These are phyloP conservation scores for Cicer cuneatum DNA, from an alignment of 306 rosid genomes.

Conservation along the genomic window DNA sequence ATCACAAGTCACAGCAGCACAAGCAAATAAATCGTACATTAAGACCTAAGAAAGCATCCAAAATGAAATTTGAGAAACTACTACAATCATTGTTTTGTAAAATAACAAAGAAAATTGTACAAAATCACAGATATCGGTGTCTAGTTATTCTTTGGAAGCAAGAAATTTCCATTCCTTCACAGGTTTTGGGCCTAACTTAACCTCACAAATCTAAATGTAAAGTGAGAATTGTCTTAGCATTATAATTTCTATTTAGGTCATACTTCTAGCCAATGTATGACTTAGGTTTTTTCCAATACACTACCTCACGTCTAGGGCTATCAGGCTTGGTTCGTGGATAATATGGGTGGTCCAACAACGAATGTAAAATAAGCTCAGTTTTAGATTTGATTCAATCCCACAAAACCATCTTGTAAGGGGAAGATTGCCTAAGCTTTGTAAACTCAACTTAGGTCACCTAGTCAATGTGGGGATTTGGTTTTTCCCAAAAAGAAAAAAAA, in stretches of 20 bases:
- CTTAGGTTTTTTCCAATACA: not conserved
- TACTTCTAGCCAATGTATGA: conserved; percentile 1
- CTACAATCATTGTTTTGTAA: not conserved
- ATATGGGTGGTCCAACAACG: not conserved
- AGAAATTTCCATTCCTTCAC: conserved; percentile 23
- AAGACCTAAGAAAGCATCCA: conserved; percentile 33
- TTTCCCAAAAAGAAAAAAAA: not conserved
- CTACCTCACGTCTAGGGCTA: not conserved
- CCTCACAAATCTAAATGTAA: not conserved
- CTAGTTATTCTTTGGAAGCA: conserved; percentile 17
- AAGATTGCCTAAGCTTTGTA: not conserved
- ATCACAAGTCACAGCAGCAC: conserved; percentile 46
- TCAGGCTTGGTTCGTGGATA: not conserved
- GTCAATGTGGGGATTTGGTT: not conserved
- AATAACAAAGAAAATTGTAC: conserved; percentile 23
- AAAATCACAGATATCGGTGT: conserved; percentile 7
- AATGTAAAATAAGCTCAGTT: not conserved
- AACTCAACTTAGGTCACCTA: not conserved
- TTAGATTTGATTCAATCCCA: not conserved
- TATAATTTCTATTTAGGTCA: not conserved
- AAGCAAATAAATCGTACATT: conserved; percentile 39
- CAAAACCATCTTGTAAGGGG: not conserved
- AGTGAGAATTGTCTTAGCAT: not conserved
- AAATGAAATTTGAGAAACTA: conserved; percentile 25
- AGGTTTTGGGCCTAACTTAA: not conserved